Base-by-base conservation (phyloP, 2,329 filamentous ascomycete genomes). In the Calonectria montana region DNA sequence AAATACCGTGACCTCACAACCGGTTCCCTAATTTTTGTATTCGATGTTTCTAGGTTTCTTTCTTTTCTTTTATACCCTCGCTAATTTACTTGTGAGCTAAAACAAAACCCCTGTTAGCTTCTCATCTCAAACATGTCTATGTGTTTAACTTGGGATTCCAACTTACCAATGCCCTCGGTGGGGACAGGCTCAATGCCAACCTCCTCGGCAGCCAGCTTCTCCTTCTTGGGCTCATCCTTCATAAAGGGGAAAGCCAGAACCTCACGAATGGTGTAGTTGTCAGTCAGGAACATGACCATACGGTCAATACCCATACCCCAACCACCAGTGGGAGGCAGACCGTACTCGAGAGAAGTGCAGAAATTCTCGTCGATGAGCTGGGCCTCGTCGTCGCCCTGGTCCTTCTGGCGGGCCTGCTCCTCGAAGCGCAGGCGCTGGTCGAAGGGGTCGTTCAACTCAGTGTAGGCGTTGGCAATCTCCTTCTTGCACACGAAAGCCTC, bases 301-400 rank as follows among this genome's bases (percentile, higher is more conserved):
- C 96, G 92, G 87, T 98, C 96, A 77, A 98, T 97, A 75, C 97
- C 97, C 91, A 98, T 94, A 77, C 96, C 97, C 93, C 94, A 99
- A 61, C 97, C 97, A 83, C 94, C 97, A 1, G 97, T 99, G 0
- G 97, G 97, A 7, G 97, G 96, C 71, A 99, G 87, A 77, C 94
- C 94, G 81, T 95, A 97, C 81, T 98, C 97, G 70, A 98, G 91
- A 66, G 94, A 92, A 73, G 93, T 93, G 81, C 95, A 94, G 89
- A 98, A 98, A 79, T 94, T 97, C 90, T 98, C 96, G 79, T 99
- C 97, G 67, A 98, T 92, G 78, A 97, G 87, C 87, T 98, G 97
- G 1, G 96, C 97, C 87, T 99, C 97, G 79, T 98, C 95, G 77
- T 99, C 97, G 81, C 97, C 97, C 86, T 97, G 94, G 8, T 92